Evolutionary conservation across 2,329 filamentous ascomycete genomes (phyloP), one percentile per base, ranked within the genome.

Genomic region (Monilinia fructicola): DNA sequence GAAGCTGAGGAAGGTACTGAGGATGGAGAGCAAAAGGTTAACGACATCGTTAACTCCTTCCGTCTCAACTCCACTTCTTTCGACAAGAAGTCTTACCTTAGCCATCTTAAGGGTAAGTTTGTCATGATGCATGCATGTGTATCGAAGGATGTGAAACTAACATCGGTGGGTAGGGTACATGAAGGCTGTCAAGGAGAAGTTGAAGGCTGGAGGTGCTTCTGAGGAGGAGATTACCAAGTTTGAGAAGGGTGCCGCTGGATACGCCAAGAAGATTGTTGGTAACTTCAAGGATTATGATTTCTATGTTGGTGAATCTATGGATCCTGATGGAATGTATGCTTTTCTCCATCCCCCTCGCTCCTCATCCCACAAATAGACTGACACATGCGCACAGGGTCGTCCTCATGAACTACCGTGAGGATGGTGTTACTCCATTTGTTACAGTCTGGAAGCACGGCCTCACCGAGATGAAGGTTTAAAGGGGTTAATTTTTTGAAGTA

Each of bases 211-310:
- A 71, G 83, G 83, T 71, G 85, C 86, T 48, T 74, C 82, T 68
- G 85, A 86, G 1, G 89, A 89, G 18, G 85, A 87, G 69, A 83
- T 97, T 81, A 86, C 87, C 73, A 84, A 83, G 26, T 97, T 97
- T 82, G 90, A 97, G 86, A 86, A 83, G 73, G 88, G 88, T 74
- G 93, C 93, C 68, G 78, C 82, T 71, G 80, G 73, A 66, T 96
- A 87, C 78, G 89, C 91, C 80, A 97, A 96, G 84, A 87, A 86
- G 78, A 84, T 97, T 73, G 83, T 90, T 68, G 82, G 78, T 79
- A 94, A 92, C 83, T 97, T 97, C 86, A 93, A 96, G 84, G 92
- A 98, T 84, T 96, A 90, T 80, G 94, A 98, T 80, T 94, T 97
- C 82, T 91, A 90, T 81, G 92, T 90, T 75, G 93, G 94, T 82